Evolutionary conservation across 257 asterid genomes (phyloP).

Genomic region (Cynanchum wilfordii): DNA sequence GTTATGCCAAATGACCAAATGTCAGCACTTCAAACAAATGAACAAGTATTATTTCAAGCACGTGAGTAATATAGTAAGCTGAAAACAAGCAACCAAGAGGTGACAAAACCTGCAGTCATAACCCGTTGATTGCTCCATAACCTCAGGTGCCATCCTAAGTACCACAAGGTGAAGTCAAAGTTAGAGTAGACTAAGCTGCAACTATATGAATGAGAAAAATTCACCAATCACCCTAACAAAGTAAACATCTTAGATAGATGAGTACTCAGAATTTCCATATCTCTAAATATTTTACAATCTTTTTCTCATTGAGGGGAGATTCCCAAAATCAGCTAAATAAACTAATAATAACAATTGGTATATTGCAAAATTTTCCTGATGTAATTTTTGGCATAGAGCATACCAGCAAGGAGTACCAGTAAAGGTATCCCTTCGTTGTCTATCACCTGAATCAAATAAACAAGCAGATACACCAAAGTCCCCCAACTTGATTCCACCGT

Average conservation of each 20-base stretch:
- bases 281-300: not conserved
- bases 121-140: slow-evolving; percentile 95
- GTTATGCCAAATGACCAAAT: slow-evolving; percentile 99
- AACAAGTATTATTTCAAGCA: not conserved
- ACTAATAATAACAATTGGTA: slow-evolving; percentile 2
- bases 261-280: not conserved
- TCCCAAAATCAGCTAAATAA: slow-evolving; percentile 8
- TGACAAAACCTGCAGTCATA: slow-evolving; percentile 87
- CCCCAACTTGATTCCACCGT: slow-evolving; percentile 88
- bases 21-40: slow-evolving; percentile 62
- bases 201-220: not conserved
- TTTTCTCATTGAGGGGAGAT: not conserved
- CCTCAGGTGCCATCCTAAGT: slow-evolving; percentile 99
- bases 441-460: slow-evolving; percentile 92
- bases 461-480: slow-evolving; percentile 99
- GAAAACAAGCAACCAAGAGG: slow-evolving; percentile 15
- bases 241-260: not conserved
- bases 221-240: not conserved
- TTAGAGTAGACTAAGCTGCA: slow-evolving; percentile 1
- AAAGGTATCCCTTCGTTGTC: slow-evolving; percentile 96
- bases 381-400: slow-evolving; percentile 18
- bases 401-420: slow-evolving; percentile 99
- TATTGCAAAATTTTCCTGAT: slow-evolving; percentile 6
- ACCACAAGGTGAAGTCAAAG: slow-evolving; percentile 16
- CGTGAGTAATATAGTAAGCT: not conserved